Conservation (phyloP, 306 rosid genomes). For the Cicer pinnatifidum region DNA sequence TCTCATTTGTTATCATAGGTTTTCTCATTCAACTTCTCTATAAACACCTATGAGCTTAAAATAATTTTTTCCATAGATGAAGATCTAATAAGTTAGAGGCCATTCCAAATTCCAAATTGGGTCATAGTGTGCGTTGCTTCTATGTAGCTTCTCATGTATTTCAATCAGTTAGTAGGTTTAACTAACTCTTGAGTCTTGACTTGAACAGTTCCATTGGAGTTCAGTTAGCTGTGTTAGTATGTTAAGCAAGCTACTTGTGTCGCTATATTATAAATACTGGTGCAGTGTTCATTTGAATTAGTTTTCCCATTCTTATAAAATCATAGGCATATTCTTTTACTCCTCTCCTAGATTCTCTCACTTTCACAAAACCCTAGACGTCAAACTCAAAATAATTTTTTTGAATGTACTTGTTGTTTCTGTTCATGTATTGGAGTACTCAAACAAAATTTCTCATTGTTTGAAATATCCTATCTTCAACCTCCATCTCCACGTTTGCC, state of each 20-base stretch:
- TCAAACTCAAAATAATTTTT: neutral
- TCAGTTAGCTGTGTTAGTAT: constrained; percentile 11
- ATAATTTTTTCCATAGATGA: neutral
- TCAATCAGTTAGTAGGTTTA: neutral
- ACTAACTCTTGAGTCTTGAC: neutral
- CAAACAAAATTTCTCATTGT: constrained; percentile 9
- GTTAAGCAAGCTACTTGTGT: constrained; percentile 4
- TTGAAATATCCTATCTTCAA: neutral
- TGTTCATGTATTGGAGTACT: constrained; percentile 16
- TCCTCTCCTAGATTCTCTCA: neutral
- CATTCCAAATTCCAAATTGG: neutral
- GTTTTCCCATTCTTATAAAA: neutral
- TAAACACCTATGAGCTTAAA: constrained; percentile 1
- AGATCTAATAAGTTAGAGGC: neutral
- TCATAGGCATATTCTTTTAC: neutral
- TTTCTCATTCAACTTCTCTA: neutral
- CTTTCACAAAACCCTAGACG: constrained; percentile 3
- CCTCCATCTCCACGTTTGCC: constrained; percentile 5
- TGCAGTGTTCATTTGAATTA: neutral
- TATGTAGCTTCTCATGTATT: neutral
- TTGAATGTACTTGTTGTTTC: constrained; percentile 9
- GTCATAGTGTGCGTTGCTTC: neutral
- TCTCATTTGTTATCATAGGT: neutral
- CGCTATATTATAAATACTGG: neutral
- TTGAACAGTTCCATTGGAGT: neutral